Base-by-base conservation (phyloP, 768 basidiomycete species). In the Lactarius tabidus region DNA sequence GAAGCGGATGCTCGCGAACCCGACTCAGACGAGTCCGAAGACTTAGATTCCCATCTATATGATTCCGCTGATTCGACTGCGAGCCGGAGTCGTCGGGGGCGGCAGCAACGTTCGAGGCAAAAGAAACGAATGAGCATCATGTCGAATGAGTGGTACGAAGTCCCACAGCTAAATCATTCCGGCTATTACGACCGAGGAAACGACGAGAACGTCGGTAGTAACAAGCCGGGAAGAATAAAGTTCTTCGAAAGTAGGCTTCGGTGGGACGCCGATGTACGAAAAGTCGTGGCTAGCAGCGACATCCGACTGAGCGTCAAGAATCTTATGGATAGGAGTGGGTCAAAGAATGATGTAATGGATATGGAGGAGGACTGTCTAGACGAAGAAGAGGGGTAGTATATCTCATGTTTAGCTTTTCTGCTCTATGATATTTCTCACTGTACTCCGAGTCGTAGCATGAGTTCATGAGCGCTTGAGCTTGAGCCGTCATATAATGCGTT, bases 111-210 rank as follows among this genome's bases (percentile, higher is more conserved):
- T 28, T 75, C 75, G 39, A 60, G 66, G 31, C 67, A 70, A 36
- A 80, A 79, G 69, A 84, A 84, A 67, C 83, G 85, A 62, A 90
- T 91, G 86, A 89, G 87, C 69, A 78, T 90, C 55, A 59, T 87
- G 57, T 88, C 86, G 20, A 84, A 84, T 64, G 80, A 83, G 61
- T 85, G 82, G 67, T 77, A 82, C 63, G 83, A 87, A 51, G 76
- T 81, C 0, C 82, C 83, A 0, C 62, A 70, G 7, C 77, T 81
- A 14, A 83, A 81, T 60, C 74, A 79, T 41, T 79, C 75, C 63
- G 76, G 75, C 35, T 78, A 81, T 65, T 80, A 76, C 54, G 79
- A 77, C 14, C 68, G 68, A 61, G 76, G 76, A n/a, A 74, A 73
- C 15, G 59, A 67, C 70, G 55, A 69, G 74, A 31, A 63, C 66